Conservation (phyloP, 164 flowering plant genomes). For the Protea cynaroides region DNA sequence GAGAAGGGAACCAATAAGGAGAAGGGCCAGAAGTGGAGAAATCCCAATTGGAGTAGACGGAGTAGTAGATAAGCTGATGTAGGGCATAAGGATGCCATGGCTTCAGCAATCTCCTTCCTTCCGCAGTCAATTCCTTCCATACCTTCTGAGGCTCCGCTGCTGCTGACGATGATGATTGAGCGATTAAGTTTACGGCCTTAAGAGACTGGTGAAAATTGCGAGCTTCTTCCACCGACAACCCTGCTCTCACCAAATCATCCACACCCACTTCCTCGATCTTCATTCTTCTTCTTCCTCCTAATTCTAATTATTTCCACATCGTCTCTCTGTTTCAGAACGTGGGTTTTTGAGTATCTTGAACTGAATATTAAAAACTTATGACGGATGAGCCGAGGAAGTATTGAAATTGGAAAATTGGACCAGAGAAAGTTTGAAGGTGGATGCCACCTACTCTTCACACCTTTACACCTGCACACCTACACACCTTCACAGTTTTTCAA, state of each 20-base stretch:
- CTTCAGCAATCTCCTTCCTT: conserved; percentile 32
- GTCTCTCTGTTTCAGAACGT: conserved; percentile 8
- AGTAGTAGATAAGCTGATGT: conserved; percentile 79
- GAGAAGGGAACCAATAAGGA: conserved; percentile 87
- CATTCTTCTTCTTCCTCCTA: background rate
- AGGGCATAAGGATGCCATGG: conserved; percentile 67
- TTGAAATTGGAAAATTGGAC: no score
- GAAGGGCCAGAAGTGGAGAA: conserved; percentile 62
- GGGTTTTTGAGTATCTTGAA: no score
- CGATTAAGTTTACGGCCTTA: conserved; percentile 15
- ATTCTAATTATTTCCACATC: no score
- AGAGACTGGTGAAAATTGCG: conserved; percentile 26
- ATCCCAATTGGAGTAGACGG: conserved; percentile 64
- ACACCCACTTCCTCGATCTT: conserved; percentile 30
- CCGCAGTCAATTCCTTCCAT: conserved; percentile 46
- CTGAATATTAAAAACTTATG: no score
- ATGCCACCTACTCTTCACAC: no score
- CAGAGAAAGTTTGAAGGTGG: no score
- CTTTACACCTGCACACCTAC: no score
- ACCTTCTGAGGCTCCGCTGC: conserved; percentile 32
- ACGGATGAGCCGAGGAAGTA: no score
- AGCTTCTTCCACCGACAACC: conserved; percentile 49
- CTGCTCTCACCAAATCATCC: conserved; percentile 47
- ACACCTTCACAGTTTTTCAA: no score
- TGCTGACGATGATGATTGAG: background rate